phyloP scores from a whole-genome alignment of 179 eudicot genomes.

The Silene noctiflora region DNA sequence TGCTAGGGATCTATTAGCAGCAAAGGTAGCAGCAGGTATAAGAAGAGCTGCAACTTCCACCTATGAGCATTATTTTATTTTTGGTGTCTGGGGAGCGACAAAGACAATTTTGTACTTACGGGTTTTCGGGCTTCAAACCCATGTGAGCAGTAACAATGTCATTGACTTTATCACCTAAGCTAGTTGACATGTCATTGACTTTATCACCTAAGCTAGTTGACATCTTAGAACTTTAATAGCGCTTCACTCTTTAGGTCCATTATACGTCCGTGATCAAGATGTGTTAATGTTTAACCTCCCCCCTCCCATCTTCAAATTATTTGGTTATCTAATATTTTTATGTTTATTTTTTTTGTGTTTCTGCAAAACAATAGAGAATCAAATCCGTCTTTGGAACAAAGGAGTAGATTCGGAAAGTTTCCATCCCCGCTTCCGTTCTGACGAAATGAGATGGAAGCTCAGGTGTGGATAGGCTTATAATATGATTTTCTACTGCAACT shows the following conservation, averaged over 20 bases:
- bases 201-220: background rate
- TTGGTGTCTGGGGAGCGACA: background rate
- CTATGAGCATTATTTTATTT: background rate
- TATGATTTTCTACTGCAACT: background rate
- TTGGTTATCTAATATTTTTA: background rate
- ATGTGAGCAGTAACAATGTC: background rate
- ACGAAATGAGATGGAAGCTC: slow-evolving; percentile 78
- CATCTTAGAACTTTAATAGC: background rate
- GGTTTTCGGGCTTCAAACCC: background rate
- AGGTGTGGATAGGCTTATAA: slow-evolving; percentile 38
- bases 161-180: background rate
- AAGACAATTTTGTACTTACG: background rate
- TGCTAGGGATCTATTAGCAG: slow-evolving; percentile 80
- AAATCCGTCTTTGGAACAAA: slow-evolving; percentile 91
- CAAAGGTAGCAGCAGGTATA: slow-evolving; percentile 76
- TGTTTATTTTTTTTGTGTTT: slow-evolving; percentile 3
- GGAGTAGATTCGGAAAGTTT: slow-evolving; percentile 97
- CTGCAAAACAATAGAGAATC: slow-evolving; percentile 48
- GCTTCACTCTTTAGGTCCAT: background rate
- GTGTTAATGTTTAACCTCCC: background rate
- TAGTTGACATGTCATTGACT: background rate
- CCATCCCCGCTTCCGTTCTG: slow-evolving; percentile 69
- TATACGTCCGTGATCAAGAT: background rate
- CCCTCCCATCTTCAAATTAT: background rate
- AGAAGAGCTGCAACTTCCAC: background rate